Evolutionary conservation across 352 stramenopile genomes (phyloP).

Genomic region (Phytophthora melonis): DNA sequence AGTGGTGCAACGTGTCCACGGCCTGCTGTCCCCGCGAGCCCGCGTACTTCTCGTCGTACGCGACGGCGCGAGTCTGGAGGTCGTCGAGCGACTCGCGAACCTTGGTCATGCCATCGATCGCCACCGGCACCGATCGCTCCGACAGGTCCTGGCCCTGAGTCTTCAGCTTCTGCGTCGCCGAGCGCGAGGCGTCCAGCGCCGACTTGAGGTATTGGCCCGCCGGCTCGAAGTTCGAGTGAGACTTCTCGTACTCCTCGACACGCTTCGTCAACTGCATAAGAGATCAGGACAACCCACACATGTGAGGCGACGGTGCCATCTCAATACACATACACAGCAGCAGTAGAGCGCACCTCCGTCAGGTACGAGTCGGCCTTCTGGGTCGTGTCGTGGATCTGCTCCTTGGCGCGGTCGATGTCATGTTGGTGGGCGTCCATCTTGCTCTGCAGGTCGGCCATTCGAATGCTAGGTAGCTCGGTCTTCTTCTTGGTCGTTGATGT

Average conservation of each 20-base stretch:
- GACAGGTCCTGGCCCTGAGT: slow-evolving; percentile 45
- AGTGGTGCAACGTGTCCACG: slow-evolving; percentile 45
- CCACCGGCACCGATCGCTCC: slow-evolving; percentile 54
- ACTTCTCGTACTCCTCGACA: slow-evolving; percentile 60
- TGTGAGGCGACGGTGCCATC: too few species aligned
- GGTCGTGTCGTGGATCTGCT: slow-evolving; percentile 59
- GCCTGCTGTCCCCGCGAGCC: slow-evolving; percentile 37
- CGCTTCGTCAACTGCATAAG: slow-evolving; percentile 59
- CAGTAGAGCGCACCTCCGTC: slow-evolving; percentile 36
- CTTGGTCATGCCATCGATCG: slow-evolving; percentile 52
- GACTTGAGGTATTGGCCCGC: slow-evolving; percentile 59
- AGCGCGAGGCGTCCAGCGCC: slow-evolving; percentile 41
- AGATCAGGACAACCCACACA: neutral
- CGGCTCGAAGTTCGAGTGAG: slow-evolving; percentile 56
- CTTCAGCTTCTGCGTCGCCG: slow-evolving; percentile 50
- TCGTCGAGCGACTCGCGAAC: slow-evolving; percentile 53
- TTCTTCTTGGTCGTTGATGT: slow-evolving; percentile 19
- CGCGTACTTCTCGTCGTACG: slow-evolving; percentile 70
- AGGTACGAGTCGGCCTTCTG: slow-evolving; percentile 69
- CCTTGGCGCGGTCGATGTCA: slow-evolving; percentile 57
- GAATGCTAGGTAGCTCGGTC: neutral
- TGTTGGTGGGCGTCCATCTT: slow-evolving; percentile 54
- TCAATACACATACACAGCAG: too few species aligned
- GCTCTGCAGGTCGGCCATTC: slow-evolving; percentile 37
- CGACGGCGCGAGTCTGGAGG: slow-evolving; percentile 50